Evolutionary conservation across 164 flowering plant species (phyloP).

Genomic region (Echeveria elegans): DNA sequence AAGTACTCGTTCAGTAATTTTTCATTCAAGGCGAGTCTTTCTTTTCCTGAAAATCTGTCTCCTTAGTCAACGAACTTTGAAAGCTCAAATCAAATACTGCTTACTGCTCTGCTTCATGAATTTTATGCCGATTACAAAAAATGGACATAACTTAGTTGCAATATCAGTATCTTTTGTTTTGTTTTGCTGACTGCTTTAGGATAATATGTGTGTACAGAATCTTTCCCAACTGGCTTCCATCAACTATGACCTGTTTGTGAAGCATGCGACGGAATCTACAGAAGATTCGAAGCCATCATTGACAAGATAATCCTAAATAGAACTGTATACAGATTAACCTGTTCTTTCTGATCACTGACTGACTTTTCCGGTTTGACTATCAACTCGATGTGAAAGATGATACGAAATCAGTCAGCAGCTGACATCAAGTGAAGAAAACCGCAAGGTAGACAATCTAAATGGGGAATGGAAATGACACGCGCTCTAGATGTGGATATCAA

Average conservation of each 20-base stretch:
- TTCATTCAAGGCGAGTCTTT: constrained; percentile 76
- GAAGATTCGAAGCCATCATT: constrained; percentile 31
- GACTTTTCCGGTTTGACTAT: not conserved
- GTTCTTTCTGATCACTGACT: not conserved
- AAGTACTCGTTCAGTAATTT: constrained; percentile 91
- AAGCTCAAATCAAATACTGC: not conserved
- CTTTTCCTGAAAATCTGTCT: not conserved
- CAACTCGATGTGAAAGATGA: no score
- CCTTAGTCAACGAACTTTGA: no score
- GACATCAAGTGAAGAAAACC: no score
- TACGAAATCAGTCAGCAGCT: no score
- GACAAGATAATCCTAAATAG: not conserved
- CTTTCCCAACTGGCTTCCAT: constrained; percentile 95
- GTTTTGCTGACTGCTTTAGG: not conserved
- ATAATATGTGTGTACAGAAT: constrained; percentile 42
- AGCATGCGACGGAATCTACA: constrained; percentile 41
- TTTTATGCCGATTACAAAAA: no score
- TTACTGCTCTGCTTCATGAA: no score
- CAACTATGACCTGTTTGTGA: constrained; percentile 71
- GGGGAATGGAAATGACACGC: no score
- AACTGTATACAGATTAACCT: not conserved
- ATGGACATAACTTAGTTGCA: no score
- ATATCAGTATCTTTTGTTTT: not conserved
- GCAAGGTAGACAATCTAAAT: no score
- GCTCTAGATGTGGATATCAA: no score